Percentiles rank a stretch among this genome's conserved stretches.
Evolutionary conservation across 495 filamentous ascomycete species (phyloP).

Genomic region (Talaromyces liani): DNA sequence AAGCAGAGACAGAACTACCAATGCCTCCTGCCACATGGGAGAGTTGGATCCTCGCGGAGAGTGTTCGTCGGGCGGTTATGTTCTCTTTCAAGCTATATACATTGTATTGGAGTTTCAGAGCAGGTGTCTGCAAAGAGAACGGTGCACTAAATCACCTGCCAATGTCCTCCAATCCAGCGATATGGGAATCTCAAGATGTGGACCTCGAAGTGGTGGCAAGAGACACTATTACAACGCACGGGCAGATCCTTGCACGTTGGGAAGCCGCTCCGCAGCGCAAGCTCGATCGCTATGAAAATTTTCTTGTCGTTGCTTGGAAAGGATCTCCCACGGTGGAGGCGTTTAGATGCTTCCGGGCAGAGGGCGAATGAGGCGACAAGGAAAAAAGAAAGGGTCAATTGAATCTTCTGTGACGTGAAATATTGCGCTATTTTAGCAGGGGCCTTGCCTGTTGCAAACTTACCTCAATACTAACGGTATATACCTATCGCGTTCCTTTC

Average conservation of each 20-base stretch:
- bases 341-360: neutral
- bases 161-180: neutral
- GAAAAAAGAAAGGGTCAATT: too few relatives aligned
- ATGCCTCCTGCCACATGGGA: neutral
- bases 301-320: neutral
- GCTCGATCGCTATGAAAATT: neutral
- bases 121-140: constrained; percentile 1
- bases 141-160: neutral
- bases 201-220: neutral
- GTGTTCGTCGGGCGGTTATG: constrained; percentile 34
- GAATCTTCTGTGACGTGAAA: neutral
- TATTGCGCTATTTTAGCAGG: neutral
- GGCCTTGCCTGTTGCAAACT: neutral
- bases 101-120: constrained; percentile 20
- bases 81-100: constrained; percentile 27
- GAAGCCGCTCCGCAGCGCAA: neutral
- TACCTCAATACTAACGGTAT: neutral
- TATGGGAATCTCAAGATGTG: neutral
- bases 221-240: neutral
- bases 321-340: neutral
- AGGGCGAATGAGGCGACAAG: neutral
- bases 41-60: constrained; percentile 38
- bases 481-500: neutral
- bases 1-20: neutral
- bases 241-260: neutral